A percentile compares a stretch with the other conserved stretches of the same genome.
Conservation (phyloP, 768 basidiomycete genomes). For the Rhodotorula sphaerocarpa region DNA sequence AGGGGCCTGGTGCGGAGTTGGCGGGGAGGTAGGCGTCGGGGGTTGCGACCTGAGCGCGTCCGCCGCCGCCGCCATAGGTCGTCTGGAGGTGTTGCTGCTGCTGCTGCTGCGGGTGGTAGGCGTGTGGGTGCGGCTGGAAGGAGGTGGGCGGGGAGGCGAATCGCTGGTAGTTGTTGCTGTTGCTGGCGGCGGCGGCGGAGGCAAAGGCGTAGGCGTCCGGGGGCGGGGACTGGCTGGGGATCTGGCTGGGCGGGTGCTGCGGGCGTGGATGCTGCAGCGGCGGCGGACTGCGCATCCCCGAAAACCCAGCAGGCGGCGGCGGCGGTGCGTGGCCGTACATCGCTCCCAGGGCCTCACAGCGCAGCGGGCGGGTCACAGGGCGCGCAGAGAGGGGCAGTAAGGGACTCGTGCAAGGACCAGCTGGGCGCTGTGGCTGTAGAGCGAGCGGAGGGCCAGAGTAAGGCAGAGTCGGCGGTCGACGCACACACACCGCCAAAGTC, state of each 20-base stretch:
- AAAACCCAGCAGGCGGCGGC: background rate
- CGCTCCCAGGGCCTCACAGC: too few species aligned
- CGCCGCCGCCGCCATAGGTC: background rate
- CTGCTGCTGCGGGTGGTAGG: slow-evolving; percentile 16
- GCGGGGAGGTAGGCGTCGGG: slow-evolving; percentile 27
- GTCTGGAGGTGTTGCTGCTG: slow-evolving; percentile 31
- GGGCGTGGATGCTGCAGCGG: slow-evolving; percentile 81
- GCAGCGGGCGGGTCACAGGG: too few species aligned
- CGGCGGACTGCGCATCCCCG: slow-evolving; percentile 44
- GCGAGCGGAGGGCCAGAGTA: too few species aligned
- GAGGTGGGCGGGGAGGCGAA: slow-evolving; percentile 28
- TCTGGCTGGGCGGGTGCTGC: slow-evolving; percentile 67
- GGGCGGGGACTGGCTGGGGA: slow-evolving; percentile 61
- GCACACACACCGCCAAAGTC: too few species aligned
- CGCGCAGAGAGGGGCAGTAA: too few species aligned
- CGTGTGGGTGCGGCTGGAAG: slow-evolving; percentile 21
- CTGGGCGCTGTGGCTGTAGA: too few species aligned
- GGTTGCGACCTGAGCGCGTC: too few species aligned
- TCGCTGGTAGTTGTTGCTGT: slow-evolving; percentile 35
- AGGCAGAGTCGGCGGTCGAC: too few species aligned
- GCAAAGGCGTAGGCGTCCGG: slow-evolving; percentile 52
- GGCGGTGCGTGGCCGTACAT: slow-evolving; percentile 16
- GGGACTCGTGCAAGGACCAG: too few species aligned
- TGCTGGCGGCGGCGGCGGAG: slow-evolving; percentile 3
- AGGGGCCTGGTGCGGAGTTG: background rate